Conservation (phyloP, 1,139 yeast genomes). For the Hansenula lynferdii region DNA sequence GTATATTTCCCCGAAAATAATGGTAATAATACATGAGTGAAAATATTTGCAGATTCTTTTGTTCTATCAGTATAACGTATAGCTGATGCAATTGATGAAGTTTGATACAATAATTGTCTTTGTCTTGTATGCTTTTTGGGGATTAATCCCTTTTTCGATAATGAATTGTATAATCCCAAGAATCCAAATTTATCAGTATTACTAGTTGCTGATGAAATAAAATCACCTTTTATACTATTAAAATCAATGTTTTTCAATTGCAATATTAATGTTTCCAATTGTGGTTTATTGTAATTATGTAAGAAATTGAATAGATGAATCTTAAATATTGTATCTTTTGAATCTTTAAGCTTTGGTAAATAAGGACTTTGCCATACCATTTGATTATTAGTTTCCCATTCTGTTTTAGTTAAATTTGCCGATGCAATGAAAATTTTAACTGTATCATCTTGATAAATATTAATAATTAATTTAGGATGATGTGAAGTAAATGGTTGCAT, state of each 20-base stretch:
- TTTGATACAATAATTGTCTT: constrained; percentile 45
- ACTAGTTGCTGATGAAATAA: constrained; percentile 57
- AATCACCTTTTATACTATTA: constrained; percentile 41
- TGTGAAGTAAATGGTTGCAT: constrained; percentile 42
- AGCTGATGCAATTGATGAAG: constrained; percentile 59
- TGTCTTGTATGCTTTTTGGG: constrained; percentile 16
- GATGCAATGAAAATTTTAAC: constrained; percentile 55
- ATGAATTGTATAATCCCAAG: constrained; percentile 40
- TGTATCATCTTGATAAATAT: constrained; percentile 39
- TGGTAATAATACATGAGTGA: constrained; percentile 54
- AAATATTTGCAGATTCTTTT: constrained; percentile 37
- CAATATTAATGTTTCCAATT: constrained; percentile 27
- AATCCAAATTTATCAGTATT: constrained; percentile 39
- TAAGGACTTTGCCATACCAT: constrained; percentile 61
- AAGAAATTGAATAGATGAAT: constrained; percentile 41
- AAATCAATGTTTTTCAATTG: constrained; percentile 38
- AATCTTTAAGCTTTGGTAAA: constrained; percentile 17
- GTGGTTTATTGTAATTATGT: constrained; percentile 31
- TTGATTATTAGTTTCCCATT: constrained; percentile 55
- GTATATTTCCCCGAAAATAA: constrained; percentile 25
- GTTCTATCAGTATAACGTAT: constrained; percentile 26
- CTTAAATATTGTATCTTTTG: constrained; percentile 27
- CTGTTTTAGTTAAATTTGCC: constrained; percentile 50
- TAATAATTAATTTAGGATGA: constrained; percentile 65
- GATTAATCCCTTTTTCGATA: constrained; percentile 32